phyloP scores from a whole-genome alignment of 495 filamentous ascomycete species.

The Neurospora sp. region DNA sequence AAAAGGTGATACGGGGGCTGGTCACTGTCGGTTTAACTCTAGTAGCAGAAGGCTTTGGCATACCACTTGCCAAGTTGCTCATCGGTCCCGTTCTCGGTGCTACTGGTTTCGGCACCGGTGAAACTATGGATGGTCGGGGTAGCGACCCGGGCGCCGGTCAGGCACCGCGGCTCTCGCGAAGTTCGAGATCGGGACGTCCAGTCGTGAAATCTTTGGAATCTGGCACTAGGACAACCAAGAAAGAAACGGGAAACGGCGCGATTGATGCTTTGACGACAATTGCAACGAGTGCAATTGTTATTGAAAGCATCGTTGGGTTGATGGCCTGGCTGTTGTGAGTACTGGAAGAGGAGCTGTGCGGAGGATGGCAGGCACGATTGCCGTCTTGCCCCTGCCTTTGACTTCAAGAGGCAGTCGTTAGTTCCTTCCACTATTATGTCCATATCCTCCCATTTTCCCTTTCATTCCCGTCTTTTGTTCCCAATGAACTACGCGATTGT shows the following conservation, averaged over 20 bases:
- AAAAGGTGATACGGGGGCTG: neutral
- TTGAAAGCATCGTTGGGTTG: neutral
- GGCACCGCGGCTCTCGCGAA: neutral
- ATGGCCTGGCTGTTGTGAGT: neutral
- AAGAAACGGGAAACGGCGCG: neutral
- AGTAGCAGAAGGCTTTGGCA: neutral
- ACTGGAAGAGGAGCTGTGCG: neutral
- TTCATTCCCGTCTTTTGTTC: neutral
- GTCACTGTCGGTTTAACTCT: neutral
- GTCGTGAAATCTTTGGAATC: neutral
- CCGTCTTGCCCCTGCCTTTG: neutral
- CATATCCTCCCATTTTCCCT: neutral
- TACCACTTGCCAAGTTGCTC: neutral
- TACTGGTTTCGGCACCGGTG: neutral
- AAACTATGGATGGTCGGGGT: neutral
- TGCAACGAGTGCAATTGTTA: neutral
- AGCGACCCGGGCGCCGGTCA: neutral
- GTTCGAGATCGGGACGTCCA: neutral
- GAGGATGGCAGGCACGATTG: neutral
- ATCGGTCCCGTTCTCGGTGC: neutral
- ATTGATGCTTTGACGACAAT: too few relatives aligned
- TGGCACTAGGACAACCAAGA: neutral
- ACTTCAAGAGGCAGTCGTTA: neutral
- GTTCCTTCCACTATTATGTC: neutral
- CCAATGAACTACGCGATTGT: neutral